Evolutionary conservation across 306 rosid genomes (phyloP).

Genomic region (Prunus mume): DNA sequence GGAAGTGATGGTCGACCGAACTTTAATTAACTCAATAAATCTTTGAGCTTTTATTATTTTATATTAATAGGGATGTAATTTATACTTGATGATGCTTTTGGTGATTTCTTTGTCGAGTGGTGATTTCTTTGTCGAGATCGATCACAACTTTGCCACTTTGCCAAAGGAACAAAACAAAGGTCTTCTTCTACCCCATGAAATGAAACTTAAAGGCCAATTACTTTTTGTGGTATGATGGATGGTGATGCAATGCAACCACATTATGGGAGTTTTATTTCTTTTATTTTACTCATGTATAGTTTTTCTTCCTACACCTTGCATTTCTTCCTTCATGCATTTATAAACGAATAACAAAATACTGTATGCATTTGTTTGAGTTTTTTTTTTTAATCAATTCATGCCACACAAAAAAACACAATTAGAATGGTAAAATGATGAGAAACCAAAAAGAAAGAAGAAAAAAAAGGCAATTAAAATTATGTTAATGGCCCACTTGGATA

Average conservation of each 20-base stretch:
- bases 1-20: neutral
- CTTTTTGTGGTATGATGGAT: neutral
- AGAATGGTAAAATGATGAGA: neutral
- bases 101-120: neutral
- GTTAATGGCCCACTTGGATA: conserved; percentile 14
- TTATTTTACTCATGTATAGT: neutral
- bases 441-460: neutral
- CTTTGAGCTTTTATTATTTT: neutral
- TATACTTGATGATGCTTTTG: neutral
- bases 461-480: neutral
- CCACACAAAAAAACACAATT: neutral
- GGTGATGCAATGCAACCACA: neutral
- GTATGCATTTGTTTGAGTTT: too few relatives aligned
- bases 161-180: neutral
- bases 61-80: neutral
- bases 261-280: neutral
- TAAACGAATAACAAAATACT: too few relatives aligned
- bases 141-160: neutral
- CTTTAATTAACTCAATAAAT: neutral
- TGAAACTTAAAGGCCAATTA: neutral
- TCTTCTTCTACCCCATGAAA: neutral
- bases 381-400: too few relatives aligned
- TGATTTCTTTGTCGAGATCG: neutral
- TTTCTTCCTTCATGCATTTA: too few relatives aligned
- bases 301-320: neutral